phyloP scores from a whole-genome alignment of 805 yeast species.

The Barnettozyma pratensis region DNA sequence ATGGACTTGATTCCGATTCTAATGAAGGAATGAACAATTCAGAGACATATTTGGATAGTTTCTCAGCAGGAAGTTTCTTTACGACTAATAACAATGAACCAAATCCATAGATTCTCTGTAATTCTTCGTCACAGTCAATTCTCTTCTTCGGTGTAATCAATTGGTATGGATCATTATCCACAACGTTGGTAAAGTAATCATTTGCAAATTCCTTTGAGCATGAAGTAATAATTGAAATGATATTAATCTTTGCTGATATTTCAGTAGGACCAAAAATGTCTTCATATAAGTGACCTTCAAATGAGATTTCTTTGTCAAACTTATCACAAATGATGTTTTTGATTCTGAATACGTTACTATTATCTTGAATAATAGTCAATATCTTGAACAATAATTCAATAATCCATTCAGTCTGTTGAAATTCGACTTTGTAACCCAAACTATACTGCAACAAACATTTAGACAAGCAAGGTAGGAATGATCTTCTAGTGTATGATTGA shows the following conservation, averaged over 20 bases:
- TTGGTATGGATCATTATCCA: constrained; percentile 32
- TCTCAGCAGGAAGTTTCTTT: constrained; percentile 30
- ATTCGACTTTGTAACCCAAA: constrained; percentile 23
- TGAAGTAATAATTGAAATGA: constrained; percentile 42
- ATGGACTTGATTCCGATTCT: constrained; percentile 69
- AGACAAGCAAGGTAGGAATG: constrained; percentile 59
- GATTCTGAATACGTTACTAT: constrained; percentile 49
- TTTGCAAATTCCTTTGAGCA: constrained; percentile 20
- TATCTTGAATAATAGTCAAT: constrained; percentile 47
- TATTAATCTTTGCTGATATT: constrained; percentile 43
- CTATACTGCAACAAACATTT: constrained; percentile 42
- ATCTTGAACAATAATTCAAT: constrained; percentile 41
- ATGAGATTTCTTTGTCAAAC: constrained; percentile 41
- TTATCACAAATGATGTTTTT: constrained; percentile 51
- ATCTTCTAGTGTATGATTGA: constrained; percentile 57
- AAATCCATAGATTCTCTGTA: constrained; percentile 52
- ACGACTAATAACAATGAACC: constrained; percentile 38
- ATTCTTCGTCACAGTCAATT: constrained; percentile 68
- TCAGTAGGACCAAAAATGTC: constrained; percentile 56
- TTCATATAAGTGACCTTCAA: constrained; percentile 37
- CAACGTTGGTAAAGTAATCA: constrained; percentile 18
- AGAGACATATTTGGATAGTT: constrained; percentile 27
- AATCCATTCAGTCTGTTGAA: constrained; percentile 47
- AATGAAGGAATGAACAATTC: constrained; percentile 32
- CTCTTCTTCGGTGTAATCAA: constrained; percentile 46